Evolutionary conservation across 176 grass and related monocot genomes (phyloP), one percentile per base, ranked within the genome.

Genomic region (Panicum miliaceum): DNA sequence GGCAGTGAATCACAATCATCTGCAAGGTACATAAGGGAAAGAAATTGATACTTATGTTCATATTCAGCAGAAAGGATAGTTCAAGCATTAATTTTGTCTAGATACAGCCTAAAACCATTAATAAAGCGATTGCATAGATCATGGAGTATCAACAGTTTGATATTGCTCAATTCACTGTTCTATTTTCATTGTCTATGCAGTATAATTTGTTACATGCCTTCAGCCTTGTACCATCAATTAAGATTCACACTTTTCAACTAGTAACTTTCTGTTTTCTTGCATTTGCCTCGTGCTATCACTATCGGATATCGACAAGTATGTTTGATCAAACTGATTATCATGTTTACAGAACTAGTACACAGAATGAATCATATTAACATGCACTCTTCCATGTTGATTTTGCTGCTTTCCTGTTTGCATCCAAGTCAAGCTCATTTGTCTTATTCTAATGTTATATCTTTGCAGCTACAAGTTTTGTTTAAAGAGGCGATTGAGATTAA

Each of bases 401-500:
- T 75, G 34, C 53, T 76, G 13, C 36, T 68, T 9, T 25, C 19
- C 3, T 81, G 52, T 40, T 60, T 82, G 40, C 23, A 5, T 13
- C 42, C 52, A 73, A 65, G 35, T 42, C 3, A 63, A 19, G 35
- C 20, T 73, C 6, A 84, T 86, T 75, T 72, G 25, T 77, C 3
- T 70, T 86, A 14, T 87, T 92, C 65, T 74, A 52, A 68, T 82
- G 13, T 73, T 85, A 54, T 16, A 79, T 67, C 26, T 70, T 38
- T 29, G 22, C 73, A 94, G 93, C 67, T 92, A 88, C 71, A 91
- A 86, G 70, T 99, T 96, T 85, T 94, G 77, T 70, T 75, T 99
- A 29, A 96, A 96, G 85, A 94, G 93, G 82, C 71, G 91, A 27
- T 89, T 99, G 88, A 88, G 96, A 91, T 89, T 99, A 88, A 91